Base-by-base conservation (phyloP, 208 protist species). In the Acanthamoeba lenticulata region DNA sequence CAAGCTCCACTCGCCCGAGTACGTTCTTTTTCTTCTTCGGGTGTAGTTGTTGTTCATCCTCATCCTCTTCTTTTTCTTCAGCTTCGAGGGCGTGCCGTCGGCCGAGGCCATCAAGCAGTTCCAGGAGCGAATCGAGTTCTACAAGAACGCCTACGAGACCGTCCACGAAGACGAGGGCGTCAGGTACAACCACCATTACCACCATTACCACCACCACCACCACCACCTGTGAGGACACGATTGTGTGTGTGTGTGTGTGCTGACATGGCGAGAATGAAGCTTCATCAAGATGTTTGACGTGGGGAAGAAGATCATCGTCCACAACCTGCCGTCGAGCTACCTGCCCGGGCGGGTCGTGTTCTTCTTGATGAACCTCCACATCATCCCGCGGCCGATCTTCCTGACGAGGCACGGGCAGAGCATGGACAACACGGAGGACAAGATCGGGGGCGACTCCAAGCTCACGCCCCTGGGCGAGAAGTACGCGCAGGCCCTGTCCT, bases 401-500 rank as follows among this genome's bases (percentile, higher is more conserved):
- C 69, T 96, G 52, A 96, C 95, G 19, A 34, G 96, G 45, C 96
- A 97, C 69, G 96, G 96, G 55, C 94, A 97, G 60, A 95, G 85
- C 52, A 95, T 95, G 79, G 97, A 96, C 67, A 97, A 97, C 85
- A 44, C 86, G 0, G 42, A 89, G n/a, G 52, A 94, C 17, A 94
- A 93, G 83, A 97, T 97, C 36, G 95, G 94, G 45, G 94, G 95
- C 34, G 92, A 95, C 65, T 94, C 94, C 9, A 32, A 27, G 60
- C 72, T 95, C n/a, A 94, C 92, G 72, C 19, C 1, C 11, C 34
- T 42, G 21, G 95, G 95, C 19, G 34, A 89, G 38, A 90, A 79
- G 65, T 96, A 96, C 67, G 94, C 94, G 5, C 29, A 52, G 36
- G 60, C 52, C 7, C 62, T 92, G 21, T 62, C 86, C n/a, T 34